Evolutionary conservation across 176 grass and related monocot species (phyloP).

Genomic region (Phyllostachys edulis): DNA sequence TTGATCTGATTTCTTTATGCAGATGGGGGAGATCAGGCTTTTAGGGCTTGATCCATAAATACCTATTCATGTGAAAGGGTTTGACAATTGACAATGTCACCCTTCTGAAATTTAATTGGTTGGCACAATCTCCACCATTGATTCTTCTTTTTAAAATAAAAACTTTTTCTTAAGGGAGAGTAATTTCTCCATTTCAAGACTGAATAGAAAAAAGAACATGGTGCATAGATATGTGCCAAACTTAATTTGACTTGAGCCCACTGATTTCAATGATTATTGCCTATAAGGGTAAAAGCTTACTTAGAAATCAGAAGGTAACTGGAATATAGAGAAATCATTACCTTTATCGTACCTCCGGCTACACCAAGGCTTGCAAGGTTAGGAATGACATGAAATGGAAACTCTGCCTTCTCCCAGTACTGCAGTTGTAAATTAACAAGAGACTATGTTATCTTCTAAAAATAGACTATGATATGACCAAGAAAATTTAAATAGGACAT

Average conservation of each 20-base stretch:
- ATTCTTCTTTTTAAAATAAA: not conserved
- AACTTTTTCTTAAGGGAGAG: not conserved
- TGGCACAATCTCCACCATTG: not conserved
- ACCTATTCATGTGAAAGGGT: not conserved
- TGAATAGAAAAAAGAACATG: not conserved
- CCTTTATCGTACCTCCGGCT: slow-evolving; percentile 75
- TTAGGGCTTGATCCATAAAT: not conserved
- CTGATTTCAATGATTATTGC: not conserved
- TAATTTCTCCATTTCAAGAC: not conserved
- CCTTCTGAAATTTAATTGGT: not conserved
- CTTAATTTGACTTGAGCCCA: not conserved
- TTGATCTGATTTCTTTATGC: not conserved
- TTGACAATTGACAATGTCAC: not conserved
- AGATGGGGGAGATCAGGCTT: not conserved
- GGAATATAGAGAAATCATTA: not conserved
- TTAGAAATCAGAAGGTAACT: not conserved
- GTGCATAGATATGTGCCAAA: not conserved
- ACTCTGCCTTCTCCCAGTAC: slow-evolving; percentile 86
- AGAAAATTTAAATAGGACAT: not conserved
- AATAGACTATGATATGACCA: not conserved
- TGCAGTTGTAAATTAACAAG: slow-evolving; percentile 27
- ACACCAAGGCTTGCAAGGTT: slow-evolving; percentile 58
- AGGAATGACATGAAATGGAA: slow-evolving; percentile 65
- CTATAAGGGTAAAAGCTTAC: not conserved
- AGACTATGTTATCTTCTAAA: not conserved